Evolutionary conservation across 768 basidiomycete genomes (phyloP), one percentile per base, ranked within the genome.

Genomic region (Suillus spraguei): DNA sequence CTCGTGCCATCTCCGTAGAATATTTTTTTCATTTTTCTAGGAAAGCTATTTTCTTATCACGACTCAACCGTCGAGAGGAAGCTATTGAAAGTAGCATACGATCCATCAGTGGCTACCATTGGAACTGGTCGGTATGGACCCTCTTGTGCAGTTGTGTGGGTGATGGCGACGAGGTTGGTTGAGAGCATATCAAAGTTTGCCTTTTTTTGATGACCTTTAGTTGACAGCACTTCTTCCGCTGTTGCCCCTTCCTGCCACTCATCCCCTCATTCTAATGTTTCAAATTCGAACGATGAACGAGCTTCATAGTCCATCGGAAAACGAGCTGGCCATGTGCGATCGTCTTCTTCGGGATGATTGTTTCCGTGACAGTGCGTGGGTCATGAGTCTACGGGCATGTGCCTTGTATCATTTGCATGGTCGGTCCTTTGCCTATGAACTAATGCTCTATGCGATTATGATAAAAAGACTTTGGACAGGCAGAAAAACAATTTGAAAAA

Each of bases 111-210:
- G 82, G 82, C 6, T 93, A 89, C 70, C 90, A 92, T 14, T 98
- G 93, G 88, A 98, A 98, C 72, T 99, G 96, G 95, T 91, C 92
- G 33, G 80, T 87, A n/a, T 99, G 95, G 95, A 78, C 84, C 9
- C 82, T 94, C 49, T 80, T 99, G n/a, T 84, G 85, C 3, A 87
- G 86, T 60, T 91, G 92, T 71, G 83, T 95, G 38, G 85, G 86
- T 16, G 93, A 95, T 65, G 87, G 87, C 17, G 92, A 95, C 78
- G 94, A 97, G 88, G 95, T 95, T 61, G 42, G 73, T 41, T 47
- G 63, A 41, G 60, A 44, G 32, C 5, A 47, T 53, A 52, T 62
- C 38, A 28, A 35, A 49, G 7, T 22, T 17, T 54, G 3, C 58
- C 14, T 11, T 17, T 14, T 42, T 53, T 39, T 38, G 63, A 60